These are phyloP conservation scores for Wickerhamomyces canadensis DNA, from an alignment of 805 yeast species.

Conservation along the genomic window DNA sequence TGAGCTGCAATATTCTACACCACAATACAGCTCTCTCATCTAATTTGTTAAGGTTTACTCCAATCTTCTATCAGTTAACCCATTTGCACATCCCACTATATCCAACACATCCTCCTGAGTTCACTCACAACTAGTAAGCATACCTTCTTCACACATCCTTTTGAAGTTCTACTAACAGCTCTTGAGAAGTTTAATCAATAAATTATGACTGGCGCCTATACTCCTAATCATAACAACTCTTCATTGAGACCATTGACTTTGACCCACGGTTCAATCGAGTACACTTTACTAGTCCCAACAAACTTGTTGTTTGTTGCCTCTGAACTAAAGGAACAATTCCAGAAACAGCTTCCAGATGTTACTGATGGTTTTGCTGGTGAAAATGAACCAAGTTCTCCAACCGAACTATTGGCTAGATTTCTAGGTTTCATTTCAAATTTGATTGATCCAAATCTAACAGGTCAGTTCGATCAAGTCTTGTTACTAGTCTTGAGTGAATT, in stretches of 20 bases:
- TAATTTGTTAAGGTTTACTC: no score
- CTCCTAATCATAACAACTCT: slow-evolving; percentile 24
- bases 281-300: slow-evolving; percentile 82
- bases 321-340: slow-evolving; percentile 83
- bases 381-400: slow-evolving; percentile 81
- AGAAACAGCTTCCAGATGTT: slow-evolving; percentile 63
- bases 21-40: no score
- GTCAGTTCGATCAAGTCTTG: slow-evolving; percentile 65
- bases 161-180: no score
- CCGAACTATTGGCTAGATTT: slow-evolving; percentile 80
- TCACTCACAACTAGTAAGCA: no score
- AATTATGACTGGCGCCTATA: slow-evolving; percentile 24
- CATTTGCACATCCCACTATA: no score
- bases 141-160: no score
- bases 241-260: slow-evolving; percentile 77
- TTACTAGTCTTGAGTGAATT: slow-evolving; percentile 73
- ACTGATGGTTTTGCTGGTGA: slow-evolving; percentile 84
- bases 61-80: no score
- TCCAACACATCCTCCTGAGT: no score
- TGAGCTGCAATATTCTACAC: no score
- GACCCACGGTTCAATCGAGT: slow-evolving; percentile 83
- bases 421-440: slow-evolving; percentile 63
- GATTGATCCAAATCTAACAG: slow-evolving; percentile 38
- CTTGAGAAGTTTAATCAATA: no score
- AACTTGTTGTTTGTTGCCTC: slow-evolving; percentile 72